These are phyloP conservation scores for Leccinum broughii DNA, from an alignment of 768 basidiomycete species.

Conservation along the genomic window DNA sequence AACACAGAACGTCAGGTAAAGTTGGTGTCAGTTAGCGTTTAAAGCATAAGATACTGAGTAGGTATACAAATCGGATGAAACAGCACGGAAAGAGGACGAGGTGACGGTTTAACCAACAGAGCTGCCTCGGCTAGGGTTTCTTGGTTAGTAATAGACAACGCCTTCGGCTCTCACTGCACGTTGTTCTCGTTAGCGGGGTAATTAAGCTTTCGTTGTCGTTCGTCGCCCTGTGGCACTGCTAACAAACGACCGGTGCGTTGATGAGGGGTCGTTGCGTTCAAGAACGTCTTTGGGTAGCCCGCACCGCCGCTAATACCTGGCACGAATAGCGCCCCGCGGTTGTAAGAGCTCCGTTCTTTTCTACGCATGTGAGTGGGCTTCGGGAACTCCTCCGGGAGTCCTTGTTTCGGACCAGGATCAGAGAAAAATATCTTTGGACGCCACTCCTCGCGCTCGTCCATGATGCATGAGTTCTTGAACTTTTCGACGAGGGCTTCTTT, in stretches of 20 bases:
- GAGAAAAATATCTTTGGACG: slow-evolving; percentile 85
- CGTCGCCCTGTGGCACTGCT: slow-evolving; percentile 19
- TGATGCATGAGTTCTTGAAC: slow-evolving; percentile 88
- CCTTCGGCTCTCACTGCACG: slow-evolving; percentile 6
- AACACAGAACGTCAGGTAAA: slow-evolving; percentile 20
- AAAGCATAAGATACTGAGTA: slow-evolving; percentile 33
- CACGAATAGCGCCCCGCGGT: slow-evolving; percentile 71
- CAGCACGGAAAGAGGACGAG: slow-evolving; percentile 8
- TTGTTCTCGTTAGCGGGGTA: slow-evolving; percentile 10
- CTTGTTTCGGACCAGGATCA: slow-evolving; percentile 64
- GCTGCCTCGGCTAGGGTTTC: neutral
- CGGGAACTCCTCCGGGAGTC: slow-evolving; percentile 79
- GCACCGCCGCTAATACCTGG: slow-evolving; percentile 38
- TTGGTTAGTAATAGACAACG: neutral
- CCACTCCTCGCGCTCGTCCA: slow-evolving; percentile 85
- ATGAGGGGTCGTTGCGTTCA: slow-evolving; percentile 23
- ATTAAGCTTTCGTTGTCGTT: slow-evolving; percentile 27
- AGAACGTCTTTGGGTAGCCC: slow-evolving; percentile 30
- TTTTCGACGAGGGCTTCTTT: slow-evolving; percentile 90
- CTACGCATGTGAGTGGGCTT: slow-evolving; percentile 76
- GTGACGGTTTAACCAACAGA: slow-evolving; percentile 12
- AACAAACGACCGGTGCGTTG: slow-evolving; percentile 21
- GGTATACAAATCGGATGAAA: slow-evolving; percentile 30
- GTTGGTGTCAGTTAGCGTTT: slow-evolving; percentile 27
- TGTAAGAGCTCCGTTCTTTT: slow-evolving; percentile 81